Evolutionary conservation across 805 yeast genomes (phyloP), one percentile per base, ranked within the genome.

Genomic region (Isabelozyma gotoi): DNA sequence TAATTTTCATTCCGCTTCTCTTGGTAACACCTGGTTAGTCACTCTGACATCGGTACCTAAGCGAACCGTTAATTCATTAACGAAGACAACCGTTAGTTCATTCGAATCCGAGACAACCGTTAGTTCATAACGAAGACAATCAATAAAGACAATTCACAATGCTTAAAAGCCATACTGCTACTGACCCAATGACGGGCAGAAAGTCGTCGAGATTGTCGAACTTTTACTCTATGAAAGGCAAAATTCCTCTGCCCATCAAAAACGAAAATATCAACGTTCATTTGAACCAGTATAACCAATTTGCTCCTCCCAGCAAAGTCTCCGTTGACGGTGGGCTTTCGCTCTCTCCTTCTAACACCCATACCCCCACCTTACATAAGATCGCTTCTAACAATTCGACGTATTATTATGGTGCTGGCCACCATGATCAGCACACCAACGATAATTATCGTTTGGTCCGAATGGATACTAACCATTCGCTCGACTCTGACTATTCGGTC

Each of bases 401-500:
- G 8, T 14, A 17, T 12, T 7, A 16, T 14, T 17, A 16, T 12
- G 17, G 19, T 19, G 10, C 17, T 19, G 19, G 29, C 7, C 39
- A 36, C 19, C 39, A 36, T 36, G 29, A 36, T 2, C 11, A 11
- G 12, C 19, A 6, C 7, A 14, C 3, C 24, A 20, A 36, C 27
- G 39, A 36, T 3, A 59, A 57, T 40, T 66, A 65, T 41, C 55
- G 46, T 10, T 54, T 66, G 41, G 50, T 56, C 5, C 54, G 61
- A 29, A 50, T 63, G 45, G 56, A 48, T 17, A 53, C 65, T 17
- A 48, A 43, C 16, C 38, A 46, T 11, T 55, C 68, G 3, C 20
- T 56, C n/a, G 59, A 55, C 42, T 53, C 64, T 7, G 55, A 52
- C 16, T 41, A 50, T 19, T 41, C 53, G n/a, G 35, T 31, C 6